These are phyloP conservation scores for Xylaria multiplex DNA, from an alignment of 2,329 filamentous ascomycete genomes.

Conservation along the genomic window DNA sequence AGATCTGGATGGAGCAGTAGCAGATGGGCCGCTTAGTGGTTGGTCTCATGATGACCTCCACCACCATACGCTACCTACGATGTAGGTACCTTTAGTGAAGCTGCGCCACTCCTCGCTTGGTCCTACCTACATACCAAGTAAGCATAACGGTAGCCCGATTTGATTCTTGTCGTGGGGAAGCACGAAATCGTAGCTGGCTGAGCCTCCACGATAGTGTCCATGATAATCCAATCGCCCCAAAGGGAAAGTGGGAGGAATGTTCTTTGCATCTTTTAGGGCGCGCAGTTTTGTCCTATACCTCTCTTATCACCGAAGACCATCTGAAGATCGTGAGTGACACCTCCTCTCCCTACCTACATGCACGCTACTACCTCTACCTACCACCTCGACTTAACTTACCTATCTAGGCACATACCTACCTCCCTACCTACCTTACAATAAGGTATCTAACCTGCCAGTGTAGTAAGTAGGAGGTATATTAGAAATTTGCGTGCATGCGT, in stretches of 20 bases:
- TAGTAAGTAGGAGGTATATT: no score
- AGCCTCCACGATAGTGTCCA: neutral
- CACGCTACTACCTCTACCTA: no score
- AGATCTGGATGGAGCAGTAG: no score
- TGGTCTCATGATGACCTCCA: neutral
- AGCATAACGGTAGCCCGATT: neutral
- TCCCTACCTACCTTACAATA: no score
- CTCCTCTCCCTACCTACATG: neutral
- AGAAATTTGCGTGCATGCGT: constrained; percentile 1
- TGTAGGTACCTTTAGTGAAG: neutral
- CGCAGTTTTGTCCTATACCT: constrained; percentile 12
- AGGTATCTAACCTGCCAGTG: no score
- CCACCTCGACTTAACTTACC: no score
- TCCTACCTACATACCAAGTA: neutral
- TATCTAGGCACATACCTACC: no score
- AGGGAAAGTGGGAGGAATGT: constrained; percentile 28
- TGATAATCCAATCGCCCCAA: constrained; percentile 18
- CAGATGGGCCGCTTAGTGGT: neutral
- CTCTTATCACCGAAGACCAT: constrained; percentile 15
- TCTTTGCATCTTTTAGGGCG: neutral
- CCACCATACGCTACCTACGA: neutral
- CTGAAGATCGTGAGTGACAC: neutral
- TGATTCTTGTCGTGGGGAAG: constrained; percentile 17
- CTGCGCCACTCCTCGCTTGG: constrained; percentile 26
- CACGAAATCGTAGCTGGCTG: constrained; percentile 10